Conservation (phyloP, 805 yeast species). For the Lipomyces anomalus region DNA sequence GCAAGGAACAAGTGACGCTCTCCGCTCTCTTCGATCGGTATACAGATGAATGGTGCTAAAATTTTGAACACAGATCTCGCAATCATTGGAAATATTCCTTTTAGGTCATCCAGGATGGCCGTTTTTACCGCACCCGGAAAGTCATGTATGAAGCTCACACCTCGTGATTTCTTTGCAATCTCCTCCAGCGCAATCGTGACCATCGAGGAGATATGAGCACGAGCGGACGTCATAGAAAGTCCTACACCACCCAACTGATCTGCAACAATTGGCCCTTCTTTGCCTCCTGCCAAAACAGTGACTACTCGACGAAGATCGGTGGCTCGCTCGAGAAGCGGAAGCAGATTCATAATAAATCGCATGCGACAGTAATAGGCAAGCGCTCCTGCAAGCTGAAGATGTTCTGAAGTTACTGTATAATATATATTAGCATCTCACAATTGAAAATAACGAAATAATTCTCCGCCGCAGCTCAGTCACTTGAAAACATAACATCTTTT, state of each 20-base stretch:
- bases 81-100: not conserved
- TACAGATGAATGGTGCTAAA: conserved; percentile 2
- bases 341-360: conserved; percentile 1
- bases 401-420: not conserved
- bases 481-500: too few relatives aligned
- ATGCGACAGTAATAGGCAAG: not conserved
- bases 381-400: not conserved
- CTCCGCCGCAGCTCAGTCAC: too few relatives aligned
- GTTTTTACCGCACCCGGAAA: conserved; percentile 2
- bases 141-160: conserved; percentile 1
- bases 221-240: not conserved
- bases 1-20: conserved; percentile 2
- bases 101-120: not conserved
- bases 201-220: not conserved
- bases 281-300: not conserved
- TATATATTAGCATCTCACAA: too few relatives aligned
- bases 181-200: not conserved
- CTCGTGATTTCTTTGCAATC: not conserved
- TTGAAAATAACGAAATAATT: too few relatives aligned
- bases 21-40: not conserved
- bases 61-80: not conserved
- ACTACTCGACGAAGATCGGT: conserved; percentile 2
- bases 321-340: conserved; percentile 1
- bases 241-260: not conserved
- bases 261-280: conserved; percentile 1